Evolutionary conservation across 2,329 filamentous ascomycete genomes (phyloP), one percentile per base, ranked within the genome.

Genomic region (Chaetothyriales sp.): DNA sequence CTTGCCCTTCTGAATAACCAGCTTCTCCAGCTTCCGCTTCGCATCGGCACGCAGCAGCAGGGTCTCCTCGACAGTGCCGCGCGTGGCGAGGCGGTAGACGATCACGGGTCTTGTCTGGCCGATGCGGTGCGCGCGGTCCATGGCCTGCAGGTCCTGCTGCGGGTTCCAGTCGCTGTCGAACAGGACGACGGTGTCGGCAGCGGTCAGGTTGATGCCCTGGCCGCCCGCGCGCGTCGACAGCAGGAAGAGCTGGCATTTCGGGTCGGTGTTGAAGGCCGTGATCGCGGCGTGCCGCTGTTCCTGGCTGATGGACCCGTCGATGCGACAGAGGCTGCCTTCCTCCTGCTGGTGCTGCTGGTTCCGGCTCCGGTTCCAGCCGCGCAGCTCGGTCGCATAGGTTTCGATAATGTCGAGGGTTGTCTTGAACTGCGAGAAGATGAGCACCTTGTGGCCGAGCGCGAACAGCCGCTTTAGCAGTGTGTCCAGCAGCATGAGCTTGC

Each of bases 391-490:
- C 46, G 87, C 87, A 69, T 95, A 98, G 50, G 90, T 84, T 55
- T 93, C 80, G 0, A 98, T 73, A 1, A 98, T 84, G 61, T 96
- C 88, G 0, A 98, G 78, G 56, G 95, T 89, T 0, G 84, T 94
- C 52, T 89, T 93, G 70, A 98, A 98, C 63, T 98, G 92, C 0
- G 86, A 93, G 67, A 98, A 98, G 48, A 98, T 87, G 45, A 98
- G 77, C 25, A 96, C 83, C 63, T 96, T 96, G 70, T 95, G 89
- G 2, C 78, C 83, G 1, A 78, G 75, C 0, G 71, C 57, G 52
- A 98, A 83, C 0, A 98, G 74, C 1, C 75, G 74, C 0, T 85
- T 84, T 0, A 98, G 76, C 0, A 98, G 75, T 0, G 87, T 80
- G 64, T 98, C 92, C 0, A 98, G 77, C 0, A 98, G 77, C 1